Conservation (phyloP, 2,329 filamentous ascomycete species). For the Cytospora piceae region DNA sequence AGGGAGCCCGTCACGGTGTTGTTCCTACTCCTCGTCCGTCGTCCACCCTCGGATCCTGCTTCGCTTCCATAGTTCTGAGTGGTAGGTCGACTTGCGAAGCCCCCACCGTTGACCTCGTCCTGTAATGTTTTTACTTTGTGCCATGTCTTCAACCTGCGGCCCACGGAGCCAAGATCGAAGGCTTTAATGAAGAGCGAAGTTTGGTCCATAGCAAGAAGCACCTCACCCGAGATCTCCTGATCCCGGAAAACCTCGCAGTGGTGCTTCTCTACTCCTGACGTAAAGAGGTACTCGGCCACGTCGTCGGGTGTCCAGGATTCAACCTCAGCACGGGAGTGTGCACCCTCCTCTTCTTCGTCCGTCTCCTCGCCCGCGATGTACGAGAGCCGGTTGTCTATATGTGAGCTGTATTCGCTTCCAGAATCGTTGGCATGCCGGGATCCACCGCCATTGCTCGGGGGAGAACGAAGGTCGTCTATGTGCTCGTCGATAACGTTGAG, state of each 20-base stretch:
- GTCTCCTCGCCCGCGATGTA: slow-evolving; percentile 95
- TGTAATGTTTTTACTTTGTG: slow-evolving; percentile 93
- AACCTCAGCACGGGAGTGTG: slow-evolving; percentile 74
- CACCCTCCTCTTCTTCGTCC: slow-evolving; percentile 81
- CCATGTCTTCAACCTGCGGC: slow-evolving; percentile 89
- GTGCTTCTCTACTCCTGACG: slow-evolving; percentile 79
- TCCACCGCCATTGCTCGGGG: slow-evolving; percentile 52
- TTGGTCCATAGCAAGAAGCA: slow-evolving; percentile 92
- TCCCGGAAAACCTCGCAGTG: slow-evolving; percentile 95
- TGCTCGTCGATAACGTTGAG: slow-evolving; percentile 96
- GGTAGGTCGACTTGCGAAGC: slow-evolving; percentile 50
- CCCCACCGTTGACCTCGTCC: slow-evolving; percentile 73
- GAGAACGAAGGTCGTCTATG: slow-evolving; percentile 79
- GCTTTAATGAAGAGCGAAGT: slow-evolving; percentile 94
- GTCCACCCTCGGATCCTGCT: slow-evolving; percentile 57
- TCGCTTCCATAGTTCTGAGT: slow-evolving; percentile 64
- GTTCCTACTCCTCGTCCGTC: slow-evolving; percentile 57
- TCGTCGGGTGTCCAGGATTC: slow-evolving; percentile 77
- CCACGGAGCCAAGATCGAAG: slow-evolving; percentile 90
- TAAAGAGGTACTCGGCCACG: slow-evolving; percentile 88
- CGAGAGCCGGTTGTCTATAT: slow-evolving; percentile 75
- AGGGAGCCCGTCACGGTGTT: slow-evolving; percentile 58
- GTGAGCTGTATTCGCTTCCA: slow-evolving; percentile 86
- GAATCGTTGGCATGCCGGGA: slow-evolving; percentile 71
- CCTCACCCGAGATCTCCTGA: slow-evolving; percentile 94